A percentile compares a stretch with the other conserved stretches of the same genome.
phyloP scores from a whole-genome alignment of 306 rosid species.

The Astragalus glycyphyllos region DNA sequence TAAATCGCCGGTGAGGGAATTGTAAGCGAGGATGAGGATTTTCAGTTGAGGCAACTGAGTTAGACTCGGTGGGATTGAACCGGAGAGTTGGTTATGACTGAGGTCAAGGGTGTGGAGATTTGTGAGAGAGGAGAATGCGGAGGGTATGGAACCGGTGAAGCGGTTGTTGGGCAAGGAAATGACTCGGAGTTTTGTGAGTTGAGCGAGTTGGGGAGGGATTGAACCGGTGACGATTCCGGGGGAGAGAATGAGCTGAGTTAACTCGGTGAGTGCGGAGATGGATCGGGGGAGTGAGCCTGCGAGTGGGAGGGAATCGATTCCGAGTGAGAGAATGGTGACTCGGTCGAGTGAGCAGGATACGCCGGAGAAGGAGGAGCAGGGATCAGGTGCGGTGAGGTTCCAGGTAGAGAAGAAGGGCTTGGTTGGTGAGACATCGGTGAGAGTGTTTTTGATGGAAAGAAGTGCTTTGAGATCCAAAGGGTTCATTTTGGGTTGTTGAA shows the following conservation, averaged over 20 bases:
- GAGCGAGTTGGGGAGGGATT: constrained; percentile 60
- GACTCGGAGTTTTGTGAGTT: constrained; percentile 65
- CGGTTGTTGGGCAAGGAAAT: constrained; percentile 71
- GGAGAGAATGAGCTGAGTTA: constrained; percentile 78
- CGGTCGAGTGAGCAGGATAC: constrained; percentile 60
- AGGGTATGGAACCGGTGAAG: constrained; percentile 66
- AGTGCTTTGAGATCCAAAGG: constrained; percentile 66
- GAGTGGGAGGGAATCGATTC: constrained; percentile 53
- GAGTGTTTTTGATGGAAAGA: constrained; percentile 52
- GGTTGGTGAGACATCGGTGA: constrained; percentile 58
- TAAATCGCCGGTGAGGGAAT: constrained; percentile 51
- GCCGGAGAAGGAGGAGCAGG: constrained; percentile 81
- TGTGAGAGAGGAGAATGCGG: constrained; percentile 49
- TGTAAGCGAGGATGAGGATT: constrained; percentile 66
- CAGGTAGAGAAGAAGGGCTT: constrained; percentile 72
- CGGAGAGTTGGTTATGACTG: constrained; percentile 68
- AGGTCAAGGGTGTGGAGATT: constrained; percentile 85
- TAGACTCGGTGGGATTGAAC: constrained; percentile 59
- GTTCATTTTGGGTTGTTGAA: constrained; percentile 36
- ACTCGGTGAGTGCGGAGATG: constrained; percentile 58
- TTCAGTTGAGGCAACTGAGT: constrained; percentile 53
- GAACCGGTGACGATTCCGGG: constrained; percentile 83
- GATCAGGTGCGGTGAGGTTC: constrained; percentile 69
- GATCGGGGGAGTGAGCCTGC: constrained; percentile 65
- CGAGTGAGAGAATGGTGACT: constrained; percentile 69